A percentile compares a stretch with the other conserved stretches of the same genome.
phyloP scores from a whole-genome alignment of 75 land plant genomes.

The Picea sitchensis region DNA sequence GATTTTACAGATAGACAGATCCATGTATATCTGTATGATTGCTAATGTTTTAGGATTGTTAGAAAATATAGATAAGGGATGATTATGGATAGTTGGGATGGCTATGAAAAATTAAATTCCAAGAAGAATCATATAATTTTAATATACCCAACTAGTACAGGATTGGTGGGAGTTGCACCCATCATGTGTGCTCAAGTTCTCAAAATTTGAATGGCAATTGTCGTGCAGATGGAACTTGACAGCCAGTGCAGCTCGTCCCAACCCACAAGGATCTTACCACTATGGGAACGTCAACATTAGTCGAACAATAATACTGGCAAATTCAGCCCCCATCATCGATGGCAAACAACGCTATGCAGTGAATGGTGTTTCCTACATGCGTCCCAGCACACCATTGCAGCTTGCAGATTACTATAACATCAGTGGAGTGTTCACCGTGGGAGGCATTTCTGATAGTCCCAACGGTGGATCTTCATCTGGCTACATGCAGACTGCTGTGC shows the following conservation, averaged over 20 bases:
- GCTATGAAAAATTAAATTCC: no score
- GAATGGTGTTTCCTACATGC: conserved; percentile 46
- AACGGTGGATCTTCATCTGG: conserved; percentile 16
- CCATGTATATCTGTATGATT: no score
- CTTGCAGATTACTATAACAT: conserved; percentile 55
- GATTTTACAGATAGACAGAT: no score
- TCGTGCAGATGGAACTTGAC: conserved; percentile 51
- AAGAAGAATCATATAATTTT: no score
- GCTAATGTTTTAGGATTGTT: no score
- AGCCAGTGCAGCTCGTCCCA: conserved; percentile 56
- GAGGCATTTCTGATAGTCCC: conserved; percentile 22
- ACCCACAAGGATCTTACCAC: conserved; percentile 64
- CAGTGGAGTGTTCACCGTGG: conserved; percentile 30
- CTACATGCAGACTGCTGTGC: conserved; percentile 40
- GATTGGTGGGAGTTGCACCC: no score
- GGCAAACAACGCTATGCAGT: conserved; percentile 45
- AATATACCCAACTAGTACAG: no score
- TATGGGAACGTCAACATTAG: conserved; percentile 53
- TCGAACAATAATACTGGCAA: conserved; percentile 36
- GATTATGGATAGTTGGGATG: no score
- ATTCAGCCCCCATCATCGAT: conserved; percentile 16
- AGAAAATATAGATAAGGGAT: no score
- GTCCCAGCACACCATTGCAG: conserved; percentile 45
- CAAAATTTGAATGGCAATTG: neutral
- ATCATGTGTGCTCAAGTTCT: neutral